Conservation (phyloP, 768 basidiomycete species). For the Russula olivacea region DNA sequence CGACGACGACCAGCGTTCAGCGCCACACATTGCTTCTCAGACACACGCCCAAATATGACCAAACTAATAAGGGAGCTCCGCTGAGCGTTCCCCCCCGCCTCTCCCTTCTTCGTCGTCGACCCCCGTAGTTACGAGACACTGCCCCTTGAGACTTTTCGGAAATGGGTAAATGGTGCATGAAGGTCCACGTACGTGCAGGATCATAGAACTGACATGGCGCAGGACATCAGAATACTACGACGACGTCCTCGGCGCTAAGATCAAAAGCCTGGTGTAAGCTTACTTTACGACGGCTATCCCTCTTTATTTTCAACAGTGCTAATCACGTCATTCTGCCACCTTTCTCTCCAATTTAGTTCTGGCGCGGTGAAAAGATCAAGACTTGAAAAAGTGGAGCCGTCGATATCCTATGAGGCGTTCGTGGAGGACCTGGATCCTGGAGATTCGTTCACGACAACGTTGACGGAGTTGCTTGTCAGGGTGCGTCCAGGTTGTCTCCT, state of each 20-base stretch:
- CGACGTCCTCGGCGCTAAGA: slow-evolving; percentile 66
- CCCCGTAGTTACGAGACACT: neutral
- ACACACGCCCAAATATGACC: slow-evolving; percentile 5
- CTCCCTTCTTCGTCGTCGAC: slow-evolving; percentile 1
- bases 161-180: slow-evolving; percentile 69
- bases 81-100: neutral
- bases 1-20: neutral
- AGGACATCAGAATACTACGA: slow-evolving; percentile 73
- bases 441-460: slow-evolving; percentile 71
- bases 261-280: slow-evolving; percentile 71
- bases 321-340: slow-evolving; percentile 5
- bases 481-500: slow-evolving; percentile 37
- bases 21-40: slow-evolving; percentile 1
- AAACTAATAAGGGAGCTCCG: slow-evolving; percentile 1
- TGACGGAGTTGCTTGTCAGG: slow-evolving; percentile 74
- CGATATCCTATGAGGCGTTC: slow-evolving; percentile 68
- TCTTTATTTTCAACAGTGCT: neutral
- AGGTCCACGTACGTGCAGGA: slow-evolving; percentile 19
- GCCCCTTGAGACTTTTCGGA: neutral
- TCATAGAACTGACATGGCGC: slow-evolving; percentile 12
- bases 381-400: slow-evolving; percentile 57
- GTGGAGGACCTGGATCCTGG: slow-evolving; percentile 72
- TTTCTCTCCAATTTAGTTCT: slow-evolving; percentile 38
- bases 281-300: slow-evolving; percentile 11
- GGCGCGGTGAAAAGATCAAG: slow-evolving; percentile 66